Evolutionary conservation across 257 asterid species (phyloP), one percentile per base, ranked within the genome.

Genomic region (Plectranthus barbatus): DNA sequence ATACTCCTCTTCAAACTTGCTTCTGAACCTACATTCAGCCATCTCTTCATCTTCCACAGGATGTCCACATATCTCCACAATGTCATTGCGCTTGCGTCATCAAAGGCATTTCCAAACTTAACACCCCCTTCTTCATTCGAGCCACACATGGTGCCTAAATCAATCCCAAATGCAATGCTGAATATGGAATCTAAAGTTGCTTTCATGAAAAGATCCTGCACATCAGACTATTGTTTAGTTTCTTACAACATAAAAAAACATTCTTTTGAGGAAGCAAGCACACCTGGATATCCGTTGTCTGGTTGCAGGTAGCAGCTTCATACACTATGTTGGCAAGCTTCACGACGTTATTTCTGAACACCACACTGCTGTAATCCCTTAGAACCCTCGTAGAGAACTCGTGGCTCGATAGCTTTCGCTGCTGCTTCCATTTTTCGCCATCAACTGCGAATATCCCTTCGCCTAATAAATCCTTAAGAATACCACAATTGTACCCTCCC

Each of bases 371-470:
- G 41, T 72, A 73, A 64, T 88, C 88, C 75, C 86, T 86, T 44
- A 84, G 34, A 12, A 73, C 83, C 67, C 80, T 72, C 0, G 88
- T 68, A 5, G 90, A 88, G 71, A 88, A 88, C 60, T 88, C 90
- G 29, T 62, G 64, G 78, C 96, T 88, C 2, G 88, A 67, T n/a
- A 82, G 53, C 70, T 82, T 86, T 70, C 95, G 77, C 80, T 84
- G 93, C 42, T 84, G 71, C 21, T 79, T 64, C 96, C 95, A 88
- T 67, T 80, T 82, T 1, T 84, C 86, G 8, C 90, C 95, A 61
- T 88, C 96, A 14, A 88, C 92, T 0, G 86, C 13, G 74, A 88
- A 88, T 60, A 88, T 88, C 8, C 95, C 96, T 19, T 86, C 92
- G 0, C 96, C 95, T 50, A 88, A 56, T 54, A 88, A 72, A 39